phyloP scores from a whole-genome alignment of 495 filamentous ascomycete species.

The Podospora comata region DNA sequence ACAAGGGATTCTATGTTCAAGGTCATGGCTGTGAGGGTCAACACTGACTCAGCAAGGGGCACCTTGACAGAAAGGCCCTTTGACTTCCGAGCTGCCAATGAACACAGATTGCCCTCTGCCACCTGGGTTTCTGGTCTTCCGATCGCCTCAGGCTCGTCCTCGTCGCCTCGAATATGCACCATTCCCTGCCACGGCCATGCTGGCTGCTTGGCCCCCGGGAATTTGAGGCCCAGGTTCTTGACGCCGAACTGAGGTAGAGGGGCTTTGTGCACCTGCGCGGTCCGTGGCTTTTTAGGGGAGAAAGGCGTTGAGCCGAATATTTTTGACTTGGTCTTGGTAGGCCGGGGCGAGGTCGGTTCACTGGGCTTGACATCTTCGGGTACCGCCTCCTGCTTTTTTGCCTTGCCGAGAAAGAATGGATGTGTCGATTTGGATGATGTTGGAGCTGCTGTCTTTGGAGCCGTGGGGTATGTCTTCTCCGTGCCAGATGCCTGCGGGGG shows the following conservation, averaged over 20 bases:
- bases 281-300: slow-evolving; percentile 31
- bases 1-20: slow-evolving; percentile 32
- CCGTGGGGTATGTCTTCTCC: slow-evolving; percentile 5
- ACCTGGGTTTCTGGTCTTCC: not conserved
- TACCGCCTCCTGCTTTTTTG: slow-evolving; percentile 23
- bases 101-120: not conserved
- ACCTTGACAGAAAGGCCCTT: slow-evolving; percentile 49
- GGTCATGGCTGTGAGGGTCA: slow-evolving; percentile 32
- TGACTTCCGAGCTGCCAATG: slow-evolving; percentile 40
- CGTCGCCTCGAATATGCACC: slow-evolving; percentile 54
- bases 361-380: slow-evolving; percentile 24
- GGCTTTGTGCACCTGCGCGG: slow-evolving; percentile 11
- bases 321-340: slow-evolving; percentile 23
- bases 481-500: not conserved
- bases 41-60: slow-evolving; percentile 42
- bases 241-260: slow-evolving; percentile 34
- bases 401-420: slow-evolving; percentile 70
- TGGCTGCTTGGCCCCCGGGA: slow-evolving; percentile 58
- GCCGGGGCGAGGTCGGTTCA: slow-evolving; percentile 2
- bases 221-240: slow-evolving; percentile 43
- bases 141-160: not conserved
- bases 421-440: slow-evolving; percentile 61
- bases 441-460: not conserved
- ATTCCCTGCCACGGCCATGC: slow-evolving; percentile 69
- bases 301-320: slow-evolving; percentile 36